phyloP scores from a whole-genome alignment of 345 rosid genomes.

The Kandelia obovata region DNA sequence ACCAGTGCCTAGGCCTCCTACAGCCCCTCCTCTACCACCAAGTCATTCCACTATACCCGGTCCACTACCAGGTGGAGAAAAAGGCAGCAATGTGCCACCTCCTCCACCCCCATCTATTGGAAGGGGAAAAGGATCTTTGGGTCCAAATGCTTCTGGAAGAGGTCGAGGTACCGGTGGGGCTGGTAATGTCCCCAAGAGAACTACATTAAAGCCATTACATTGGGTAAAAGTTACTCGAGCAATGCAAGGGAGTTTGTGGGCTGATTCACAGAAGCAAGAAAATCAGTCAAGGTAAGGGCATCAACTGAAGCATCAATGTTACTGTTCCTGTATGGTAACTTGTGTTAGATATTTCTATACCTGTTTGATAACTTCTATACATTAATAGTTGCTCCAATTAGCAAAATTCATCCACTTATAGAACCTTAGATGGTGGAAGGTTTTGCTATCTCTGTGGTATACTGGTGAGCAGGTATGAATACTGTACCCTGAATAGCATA shows the following conservation, averaged over 20 bases:
- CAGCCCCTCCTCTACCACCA: slow-evolving; percentile 56
- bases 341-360: not conserved
- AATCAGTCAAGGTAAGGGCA: slow-evolving; percentile 64
- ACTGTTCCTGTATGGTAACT: slow-evolving; percentile 5
- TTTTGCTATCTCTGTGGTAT: not conserved
- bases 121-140: slow-evolving; percentile 51
- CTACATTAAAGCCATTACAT: slow-evolving; percentile 79
- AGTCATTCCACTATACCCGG: slow-evolving; percentile 32
- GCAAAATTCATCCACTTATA: not conserved
- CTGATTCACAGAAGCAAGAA: slow-evolving; percentile 82
- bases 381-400: too few relatives aligned
- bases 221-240: slow-evolving; percentile 97
- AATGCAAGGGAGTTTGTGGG: slow-evolving; percentile 95
- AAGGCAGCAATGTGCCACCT: slow-evolving; percentile 53
- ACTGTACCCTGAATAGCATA: too few relatives aligned
- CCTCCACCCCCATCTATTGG: slow-evolving; percentile 72
- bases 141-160: slow-evolving; percentile 43
- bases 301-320: slow-evolving; percentile 1
- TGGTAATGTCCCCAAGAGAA: slow-evolving; percentile 54
- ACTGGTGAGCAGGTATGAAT: not conserved
- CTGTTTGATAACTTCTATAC: too few relatives aligned
- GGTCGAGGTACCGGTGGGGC: slow-evolving; percentile 50
- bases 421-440: not conserved
- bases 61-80: slow-evolving; percentile 51
- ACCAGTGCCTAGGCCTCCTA: slow-evolving; percentile 50